Base-by-base conservation (phyloP, 768 basidiomycete genomes). In the Trametopsis cervina region DNA sequence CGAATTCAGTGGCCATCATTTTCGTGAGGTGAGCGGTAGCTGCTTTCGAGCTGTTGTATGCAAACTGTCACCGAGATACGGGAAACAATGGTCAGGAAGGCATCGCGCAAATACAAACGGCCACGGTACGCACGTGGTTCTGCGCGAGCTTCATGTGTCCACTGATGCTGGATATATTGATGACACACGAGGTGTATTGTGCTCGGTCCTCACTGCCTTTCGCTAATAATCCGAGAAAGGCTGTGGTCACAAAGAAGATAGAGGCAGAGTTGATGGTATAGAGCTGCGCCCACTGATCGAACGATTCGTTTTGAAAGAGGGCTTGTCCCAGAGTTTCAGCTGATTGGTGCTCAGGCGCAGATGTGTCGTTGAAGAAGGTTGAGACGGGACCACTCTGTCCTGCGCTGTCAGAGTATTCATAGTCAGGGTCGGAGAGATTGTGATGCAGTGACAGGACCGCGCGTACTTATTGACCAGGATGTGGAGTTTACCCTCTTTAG, bases 401-500 rank as follows among this genome's bases (percentile, higher is more conserved):
- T 20, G 88, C 87, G 53, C 89, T 90, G 54, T 18, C 6, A 15
- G 47, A 22, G 20, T 27, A n/a, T 7, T 4, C 11, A 38, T 48
- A 11, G 37, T 37, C n/a, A 52, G 22, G n/a, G 17, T 15, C 22
- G 7, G 22, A 43, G 22, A 18, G 23, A 20, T 11, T 25, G 27
- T 43, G n/a, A 15, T 29, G 22, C 15, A 15, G 13, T n/a, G 15
- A 11, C 42, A 15, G 6, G n/a, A 37, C 52, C 26, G 11, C 25
- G 57, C 75, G 36, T 50, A 90, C 88, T 90, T 90, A 69, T 91
- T 91, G 27, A 90, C 78, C 3, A 91, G 75, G 44, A 89, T 76
- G 57, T 91, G 85, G 36, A 91, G 59, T 54, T 73, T 84, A 23
- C 85, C 85, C 41, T 89, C 83, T 51, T 71, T 71, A 43, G 72